Base-by-base conservation (phyloP, 805 yeast species). In the Metschnikowia cerradonensis region DNA sequence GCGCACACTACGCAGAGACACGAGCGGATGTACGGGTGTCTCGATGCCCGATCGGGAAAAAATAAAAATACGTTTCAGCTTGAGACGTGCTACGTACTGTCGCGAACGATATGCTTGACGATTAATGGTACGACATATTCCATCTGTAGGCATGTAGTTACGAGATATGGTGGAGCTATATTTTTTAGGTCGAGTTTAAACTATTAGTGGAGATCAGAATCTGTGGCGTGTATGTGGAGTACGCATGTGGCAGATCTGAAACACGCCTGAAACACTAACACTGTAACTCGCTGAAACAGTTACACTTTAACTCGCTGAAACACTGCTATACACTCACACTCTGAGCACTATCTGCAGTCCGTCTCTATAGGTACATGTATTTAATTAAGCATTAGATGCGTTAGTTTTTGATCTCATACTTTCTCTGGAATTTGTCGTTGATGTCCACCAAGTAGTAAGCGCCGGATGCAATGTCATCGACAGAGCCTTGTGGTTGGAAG, bases 341-440 rank as follows among this genome's bases (percentile, higher is more conserved):
- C 30, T 26, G 10, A 26, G 17, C 13, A 35, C 20, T 40, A 5
- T 40, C 33, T 40, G 26, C 43, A 40, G 22, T 30, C 34, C n/a
- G 26, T 26, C n/a, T 19, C 30, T 42, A 42, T 23, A 11, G 14
- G 38, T 42, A 42, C 31, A 42, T 32, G 36, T 33, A 42, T 42
- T 32, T 20, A 34, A 32, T 32, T 15, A n/a, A 32, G 36, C 19
- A n/a, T 2, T 11, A 13, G 17, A 13, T 26, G n/a, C 33, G 20
- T 47, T 49, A 55, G 41, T 59, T 51, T 72, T 86, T 88, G 59
- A 83, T 67, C 51, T 82, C 84, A 67, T 92, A 92, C 51, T 67
- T 66, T 77, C 99, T 87, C 77, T 89, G 89, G 80, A 71, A 94
- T 75, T 79, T 88, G 67, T 90, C 97, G 71, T 92, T 94, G 63